Evolutionary conservation across 148 eudicot genomes (phyloP).

Genomic region (Cornus suecica): DNA sequence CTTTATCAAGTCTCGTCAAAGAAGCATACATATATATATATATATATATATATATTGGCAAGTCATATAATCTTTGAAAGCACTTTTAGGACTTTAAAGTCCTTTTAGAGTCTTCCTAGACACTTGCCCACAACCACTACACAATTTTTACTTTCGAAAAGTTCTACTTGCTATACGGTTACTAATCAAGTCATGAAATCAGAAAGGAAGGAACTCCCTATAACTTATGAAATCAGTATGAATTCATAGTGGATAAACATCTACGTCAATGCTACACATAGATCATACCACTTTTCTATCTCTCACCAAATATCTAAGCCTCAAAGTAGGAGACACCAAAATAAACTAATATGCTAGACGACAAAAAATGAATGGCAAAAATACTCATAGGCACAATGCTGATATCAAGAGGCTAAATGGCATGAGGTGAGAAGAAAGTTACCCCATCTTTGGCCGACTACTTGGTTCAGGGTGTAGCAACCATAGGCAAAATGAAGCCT

Average conservation of each 20-base stretch:
- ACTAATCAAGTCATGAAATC: neutral
- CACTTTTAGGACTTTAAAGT: no score
- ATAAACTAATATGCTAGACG: neutral
- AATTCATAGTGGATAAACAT: neutral
- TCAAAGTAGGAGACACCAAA: neutral
- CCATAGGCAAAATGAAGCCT: conserved; percentile 98
- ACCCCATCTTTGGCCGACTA: conserved; percentile 86
- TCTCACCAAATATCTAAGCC: neutral
- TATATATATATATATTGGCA: no score
- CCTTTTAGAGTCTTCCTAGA: no score
- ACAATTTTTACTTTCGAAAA: neutral
- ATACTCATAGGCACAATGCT: neutral
- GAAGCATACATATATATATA: no score
- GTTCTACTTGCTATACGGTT: neutral
- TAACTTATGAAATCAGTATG: neutral
- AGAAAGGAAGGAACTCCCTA: neutral
- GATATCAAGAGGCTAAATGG: neutral
- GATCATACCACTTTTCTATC: neutral
- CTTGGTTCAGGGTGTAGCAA: conserved; percentile 88
- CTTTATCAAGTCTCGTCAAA: no score
- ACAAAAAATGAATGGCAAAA: neutral
- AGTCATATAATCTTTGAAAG: no score
- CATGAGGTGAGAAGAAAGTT: conserved; percentile 13
- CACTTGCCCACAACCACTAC: no score
- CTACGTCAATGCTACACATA: neutral